Evolutionary conservation across 768 basidiomycete genomes (phyloP).

Genomic region (Hysterangium stoloniferum): DNA sequence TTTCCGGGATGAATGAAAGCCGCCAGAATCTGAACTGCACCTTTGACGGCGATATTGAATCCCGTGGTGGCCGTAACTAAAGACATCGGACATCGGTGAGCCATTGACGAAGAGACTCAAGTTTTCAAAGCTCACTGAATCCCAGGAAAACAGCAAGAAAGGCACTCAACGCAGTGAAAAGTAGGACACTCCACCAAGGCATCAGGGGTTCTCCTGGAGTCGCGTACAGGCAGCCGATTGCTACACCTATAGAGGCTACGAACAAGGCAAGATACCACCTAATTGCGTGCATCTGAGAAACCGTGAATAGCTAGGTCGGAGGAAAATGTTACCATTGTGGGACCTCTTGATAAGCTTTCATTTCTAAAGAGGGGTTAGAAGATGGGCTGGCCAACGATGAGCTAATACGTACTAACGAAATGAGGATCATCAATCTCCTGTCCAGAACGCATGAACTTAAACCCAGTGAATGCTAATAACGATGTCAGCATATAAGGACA

Average conservation of each 20-base stretch:
- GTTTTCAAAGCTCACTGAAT: conserved; percentile 29
- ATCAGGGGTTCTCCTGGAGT: conserved; percentile 35
- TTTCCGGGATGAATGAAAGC: conserved; percentile 43
- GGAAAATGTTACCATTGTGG: conserved; percentile 35
- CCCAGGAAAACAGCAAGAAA: conserved; percentile 34
- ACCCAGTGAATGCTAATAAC: conserved; percentile 33
- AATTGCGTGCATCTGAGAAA: not conserved
- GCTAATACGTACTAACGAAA: conserved; percentile 30
- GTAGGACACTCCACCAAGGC: conserved; percentile 47
- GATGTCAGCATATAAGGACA: not conserved
- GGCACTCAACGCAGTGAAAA: conserved; percentile 31
- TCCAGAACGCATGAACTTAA: conserved; percentile 31
- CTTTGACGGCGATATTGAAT: conserved; percentile 37
- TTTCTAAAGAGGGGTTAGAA: conserved; percentile 23
- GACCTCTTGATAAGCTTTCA: conserved; percentile 46
- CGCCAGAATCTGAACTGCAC: conserved; percentile 42
- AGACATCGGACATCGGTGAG: not conserved
- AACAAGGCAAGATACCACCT: conserved; percentile 44
- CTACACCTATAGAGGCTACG: conserved; percentile 37
- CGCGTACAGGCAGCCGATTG: conserved; percentile 35
- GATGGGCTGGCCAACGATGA: not conserved
- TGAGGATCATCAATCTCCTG: conserved; percentile 43
- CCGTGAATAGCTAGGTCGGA: not conserved
- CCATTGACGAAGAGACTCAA: not conserved
- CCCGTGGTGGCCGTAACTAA: conserved; percentile 33